phyloP scores from a whole-genome alignment of 805 yeast species.

The Hanseniaspora thailandica region DNA sequence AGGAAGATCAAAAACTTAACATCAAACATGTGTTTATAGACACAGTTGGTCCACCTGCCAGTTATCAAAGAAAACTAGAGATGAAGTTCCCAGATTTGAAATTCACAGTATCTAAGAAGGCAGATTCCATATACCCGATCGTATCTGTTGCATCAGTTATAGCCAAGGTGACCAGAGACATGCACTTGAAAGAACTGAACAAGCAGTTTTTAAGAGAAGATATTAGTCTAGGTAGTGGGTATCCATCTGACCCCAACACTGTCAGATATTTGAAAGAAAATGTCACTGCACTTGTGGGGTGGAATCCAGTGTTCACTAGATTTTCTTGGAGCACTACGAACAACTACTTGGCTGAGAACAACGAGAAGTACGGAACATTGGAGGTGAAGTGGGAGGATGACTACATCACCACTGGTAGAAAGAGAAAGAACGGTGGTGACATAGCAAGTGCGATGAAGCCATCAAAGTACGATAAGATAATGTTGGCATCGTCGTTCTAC shows the following conservation, averaged over 20 bases:
- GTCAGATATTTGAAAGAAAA: slow-evolving; percentile 53
- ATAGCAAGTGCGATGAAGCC: not conserved
- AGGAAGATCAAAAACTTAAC: slow-evolving; percentile 45
- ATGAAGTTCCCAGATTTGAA: slow-evolving; percentile 54
- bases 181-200: slow-evolving; percentile 33
- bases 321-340: slow-evolving; percentile 92
- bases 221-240: slow-evolving; percentile 60
- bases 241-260: slow-evolving; percentile 87
- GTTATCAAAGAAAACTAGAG: slow-evolving; percentile 67
- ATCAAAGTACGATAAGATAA: not conserved
- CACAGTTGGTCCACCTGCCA: slow-evolving; percentile 90
- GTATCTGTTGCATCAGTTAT: slow-evolving; percentile 92
- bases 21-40: slow-evolving; percentile 73
- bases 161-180: slow-evolving; percentile 92
- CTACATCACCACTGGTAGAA: slow-evolving; percentile 25
- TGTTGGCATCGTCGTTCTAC: slow-evolving; percentile 2
- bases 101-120: slow-evolving; percentile 83
- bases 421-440: slow-evolving; percentile 18
- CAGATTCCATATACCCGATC: slow-evolving; percentile 82
- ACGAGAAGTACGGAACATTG: slow-evolving; percentile 31
- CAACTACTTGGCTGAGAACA: slow-evolving; percentile 47
- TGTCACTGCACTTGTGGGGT: slow-evolving; percentile 70
- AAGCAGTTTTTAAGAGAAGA: slow-evolving; percentile 24
- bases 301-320: slow-evolving; percentile 62
- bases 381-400: slow-evolving; percentile 51